phyloP scores from a whole-genome alignment of 2,329 filamentous ascomycete species.

The Botryotinia calthae region DNA sequence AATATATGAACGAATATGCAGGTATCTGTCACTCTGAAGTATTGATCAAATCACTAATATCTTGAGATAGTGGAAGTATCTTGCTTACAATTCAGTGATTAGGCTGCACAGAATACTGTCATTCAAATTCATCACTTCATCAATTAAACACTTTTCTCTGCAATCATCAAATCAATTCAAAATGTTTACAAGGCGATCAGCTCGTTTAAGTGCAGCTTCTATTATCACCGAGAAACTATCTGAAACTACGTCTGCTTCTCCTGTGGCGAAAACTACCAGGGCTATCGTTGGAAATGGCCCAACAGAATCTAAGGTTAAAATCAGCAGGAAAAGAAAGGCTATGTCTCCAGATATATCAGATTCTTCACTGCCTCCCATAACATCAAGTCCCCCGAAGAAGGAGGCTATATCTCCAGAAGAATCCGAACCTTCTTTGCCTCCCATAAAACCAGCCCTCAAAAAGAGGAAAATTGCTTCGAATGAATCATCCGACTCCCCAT shows the following conservation, averaged over 20 bases:
- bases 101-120: conserved; percentile 26
- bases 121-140: background rate
- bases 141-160: background rate
- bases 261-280: background rate
- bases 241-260: background rate
- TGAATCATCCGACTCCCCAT: conserved; percentile 21
- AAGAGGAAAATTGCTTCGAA: conserved; percentile 22
- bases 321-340: conserved; percentile 16
- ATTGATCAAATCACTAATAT: background rate
- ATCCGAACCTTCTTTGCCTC: background rate
- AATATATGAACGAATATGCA: background rate
- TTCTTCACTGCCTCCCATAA: background rate
- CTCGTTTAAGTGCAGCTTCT: conserved; percentile 31
- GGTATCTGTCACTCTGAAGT: background rate
- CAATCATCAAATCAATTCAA: conserved; percentile 20
- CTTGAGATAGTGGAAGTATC: conserved; percentile 3
- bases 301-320: conserved; percentile 21
- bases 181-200: conserved; percentile 36
- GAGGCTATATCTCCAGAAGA: background rate
- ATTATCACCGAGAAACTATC: conserved; percentile 21
- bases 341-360: background rate
- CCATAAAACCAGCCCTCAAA: background rate
- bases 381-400: background rate
- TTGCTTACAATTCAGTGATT: conserved; percentile 15
- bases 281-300: conserved; percentile 5